phyloP scores from a whole-genome alignment of 805 yeast species.

The Monosporozyma siamensis region DNA sequence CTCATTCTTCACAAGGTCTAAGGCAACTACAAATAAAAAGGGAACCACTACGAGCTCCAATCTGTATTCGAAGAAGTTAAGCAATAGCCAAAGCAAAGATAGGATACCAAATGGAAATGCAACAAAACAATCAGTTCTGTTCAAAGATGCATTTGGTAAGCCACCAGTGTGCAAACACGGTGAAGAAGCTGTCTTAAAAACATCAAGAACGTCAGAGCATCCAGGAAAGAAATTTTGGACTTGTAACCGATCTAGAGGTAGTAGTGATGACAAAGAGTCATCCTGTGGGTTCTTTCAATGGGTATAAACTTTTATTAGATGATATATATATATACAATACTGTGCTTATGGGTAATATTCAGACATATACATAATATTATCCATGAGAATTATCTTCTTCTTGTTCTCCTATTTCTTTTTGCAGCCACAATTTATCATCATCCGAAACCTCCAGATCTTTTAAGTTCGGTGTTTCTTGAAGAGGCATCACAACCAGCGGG shows the following conservation, averaged over 20 bases:
- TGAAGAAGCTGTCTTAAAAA: conserved; percentile 37
- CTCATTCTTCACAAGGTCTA: conserved; percentile 6
- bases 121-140: neutral
- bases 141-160: conserved; percentile 19
- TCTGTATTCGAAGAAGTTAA: no score
- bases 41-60: no score
- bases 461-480: conserved; percentile 18
- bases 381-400: conserved; percentile 8
- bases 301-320: conserved; percentile 28
- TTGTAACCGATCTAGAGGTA: conserved; percentile 35
- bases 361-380: no score
- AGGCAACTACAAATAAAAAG: neutral
- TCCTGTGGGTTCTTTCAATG: conserved; percentile 50
- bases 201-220: conserved; percentile 36
- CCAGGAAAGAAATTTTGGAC: conserved; percentile 49
- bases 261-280: conserved; percentile 21
- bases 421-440: conserved; percentile 23
- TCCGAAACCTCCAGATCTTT: conserved; percentile 19
- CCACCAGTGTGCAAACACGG: conserved; percentile 42
- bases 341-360: no score
- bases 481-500: conserved; percentile 17
- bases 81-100: neutral
- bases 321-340: no score
- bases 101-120: neutral
- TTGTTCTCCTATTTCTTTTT: conserved; percentile 14